Conservation (phyloP, 768 basidiomycete species). For the Termitomyces sp. region DNA sequence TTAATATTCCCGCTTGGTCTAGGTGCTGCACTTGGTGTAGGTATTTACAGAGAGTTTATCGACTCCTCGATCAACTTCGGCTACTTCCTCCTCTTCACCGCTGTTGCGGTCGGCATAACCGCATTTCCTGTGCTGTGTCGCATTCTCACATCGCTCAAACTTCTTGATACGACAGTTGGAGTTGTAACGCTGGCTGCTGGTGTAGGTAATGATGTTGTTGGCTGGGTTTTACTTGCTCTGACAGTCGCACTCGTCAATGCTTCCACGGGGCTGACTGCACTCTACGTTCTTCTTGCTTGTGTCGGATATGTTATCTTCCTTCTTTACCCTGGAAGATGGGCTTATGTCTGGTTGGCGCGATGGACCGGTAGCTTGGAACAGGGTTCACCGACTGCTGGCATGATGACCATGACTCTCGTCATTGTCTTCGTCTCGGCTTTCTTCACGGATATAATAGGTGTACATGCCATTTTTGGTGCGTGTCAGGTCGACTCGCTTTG, state of each 20-base stretch:
- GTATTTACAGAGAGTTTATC: constrained; percentile 67
- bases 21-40: constrained; percentile 70
- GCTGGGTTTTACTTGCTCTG: constrained; percentile 81
- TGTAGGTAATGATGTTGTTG: constrained; percentile 70
- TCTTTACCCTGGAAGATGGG: constrained; percentile 57
- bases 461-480: constrained; percentile 61
- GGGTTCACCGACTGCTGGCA: constrained; percentile 61
- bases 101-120: constrained; percentile 77
- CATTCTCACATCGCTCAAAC: constrained; percentile 76
- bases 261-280: constrained; percentile 61
- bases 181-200: constrained; percentile 78
- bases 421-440: constrained; percentile 72
- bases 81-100: constrained; percentile 81
- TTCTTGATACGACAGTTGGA: constrained; percentile 83
- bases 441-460: constrained; percentile 83
- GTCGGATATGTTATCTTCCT: constrained; percentile 64
- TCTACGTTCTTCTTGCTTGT: constrained; percentile 71
- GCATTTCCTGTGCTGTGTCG: constrained; percentile 81
- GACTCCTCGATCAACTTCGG: constrained; percentile 56
- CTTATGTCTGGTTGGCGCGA: constrained; percentile 58
- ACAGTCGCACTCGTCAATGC: constrained; percentile 84
- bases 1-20: constrained; percentile 75
- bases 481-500: background rate
- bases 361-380: constrained; percentile 68
- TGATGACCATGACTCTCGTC: constrained; percentile 79